phyloP scores from a whole-genome alignment of 176 grass and related monocot genomes.

The Bolboschoenus planiculmis region DNA sequence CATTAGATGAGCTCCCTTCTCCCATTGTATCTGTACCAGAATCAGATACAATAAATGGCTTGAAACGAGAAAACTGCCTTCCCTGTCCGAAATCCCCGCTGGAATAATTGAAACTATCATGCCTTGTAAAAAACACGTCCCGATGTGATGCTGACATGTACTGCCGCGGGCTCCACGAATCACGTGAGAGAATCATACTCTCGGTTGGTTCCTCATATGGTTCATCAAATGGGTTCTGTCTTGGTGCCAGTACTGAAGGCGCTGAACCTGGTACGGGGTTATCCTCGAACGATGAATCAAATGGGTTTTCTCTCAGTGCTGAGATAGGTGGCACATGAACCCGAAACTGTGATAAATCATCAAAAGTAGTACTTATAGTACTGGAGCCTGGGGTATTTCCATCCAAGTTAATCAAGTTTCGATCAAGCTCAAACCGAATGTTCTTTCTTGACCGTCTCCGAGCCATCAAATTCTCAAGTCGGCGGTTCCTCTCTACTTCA shows the following conservation, averaged over 20 bases:
- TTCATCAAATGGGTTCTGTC: slow-evolving; percentile 75
- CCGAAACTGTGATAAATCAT: slow-evolving; percentile 46
- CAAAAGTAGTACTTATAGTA: slow-evolving; percentile 21
- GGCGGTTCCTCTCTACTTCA: slow-evolving; percentile 82
- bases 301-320: slow-evolving; percentile 66
- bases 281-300: slow-evolving; percentile 69
- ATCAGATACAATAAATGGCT: slow-evolving; percentile 54
- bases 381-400: slow-evolving; percentile 7
- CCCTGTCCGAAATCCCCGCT: slow-evolving; percentile 39
- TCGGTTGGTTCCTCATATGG: slow-evolving; percentile 39
- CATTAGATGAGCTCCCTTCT: slow-evolving; percentile 33
- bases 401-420: slow-evolving; percentile 38
- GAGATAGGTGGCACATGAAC: slow-evolving; percentile 47
- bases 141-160: slow-evolving; percentile 31
- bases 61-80: slow-evolving; percentile 39
- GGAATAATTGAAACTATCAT: slow-evolving; percentile 75
- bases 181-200: slow-evolving; percentile 18
- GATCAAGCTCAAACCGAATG: slow-evolving; percentile 55
- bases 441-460: slow-evolving; percentile 81
- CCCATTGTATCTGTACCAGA: slow-evolving; percentile 15
- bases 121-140: slow-evolving; percentile 58
- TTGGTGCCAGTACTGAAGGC: slow-evolving; percentile 58
- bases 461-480: slow-evolving; percentile 84
- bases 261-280: slow-evolving; percentile 67
- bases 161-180: slow-evolving; percentile 34